Conservation (phyloP, 2,329 filamentous ascomycete genomes). For the Coccinonectria pachysandricola region DNA sequence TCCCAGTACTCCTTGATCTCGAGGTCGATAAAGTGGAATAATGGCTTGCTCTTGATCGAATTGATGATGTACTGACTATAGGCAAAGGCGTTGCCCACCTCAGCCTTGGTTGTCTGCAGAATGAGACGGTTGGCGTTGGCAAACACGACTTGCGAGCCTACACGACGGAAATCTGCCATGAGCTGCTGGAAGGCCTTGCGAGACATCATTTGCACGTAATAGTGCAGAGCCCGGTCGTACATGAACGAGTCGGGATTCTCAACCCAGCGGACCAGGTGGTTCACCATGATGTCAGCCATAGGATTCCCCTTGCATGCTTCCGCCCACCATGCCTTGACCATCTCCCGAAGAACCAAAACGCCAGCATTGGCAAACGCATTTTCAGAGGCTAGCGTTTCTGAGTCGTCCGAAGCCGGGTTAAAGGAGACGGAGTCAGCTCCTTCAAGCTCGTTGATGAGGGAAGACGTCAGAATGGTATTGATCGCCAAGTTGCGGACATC, state of each 20-base stretch:
- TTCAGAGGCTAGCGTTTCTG: constrained; percentile 61
- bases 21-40: constrained; percentile 95
- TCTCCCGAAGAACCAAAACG: constrained; percentile 82
- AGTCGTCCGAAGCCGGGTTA: constrained; percentile 43
- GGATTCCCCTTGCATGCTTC: constrained; percentile 82
- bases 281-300: constrained; percentile 97
- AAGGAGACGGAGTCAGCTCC: constrained; percentile 79
- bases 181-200: constrained; percentile 94
- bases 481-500: constrained; percentile 91
- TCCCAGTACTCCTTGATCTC: constrained; percentile 99
- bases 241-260: constrained; percentile 88
- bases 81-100: constrained; percentile 92
- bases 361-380: constrained; percentile 89
- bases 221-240: constrained; percentile 87
- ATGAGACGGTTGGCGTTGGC: constrained; percentile 82
- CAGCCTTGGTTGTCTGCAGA: constrained; percentile 89
- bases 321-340: constrained; percentile 98
- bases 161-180: constrained; percentile 90
- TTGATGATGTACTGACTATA: constrained; percentile 98
- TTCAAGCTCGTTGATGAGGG: constrained; percentile 92
- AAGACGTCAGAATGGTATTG: constrained; percentile 94
- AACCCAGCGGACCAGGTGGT: constrained; percentile 95
- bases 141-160: constrained; percentile 93
- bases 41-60: constrained; percentile 86
- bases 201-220: constrained; percentile 98